Percentiles rank a stretch among this genome's conserved stretches.
These are phyloP conservation scores for Cercospora sp. DNA, from an alignment of 2,329 filamentous ascomycete genomes.

Conservation along the genomic window DNA sequence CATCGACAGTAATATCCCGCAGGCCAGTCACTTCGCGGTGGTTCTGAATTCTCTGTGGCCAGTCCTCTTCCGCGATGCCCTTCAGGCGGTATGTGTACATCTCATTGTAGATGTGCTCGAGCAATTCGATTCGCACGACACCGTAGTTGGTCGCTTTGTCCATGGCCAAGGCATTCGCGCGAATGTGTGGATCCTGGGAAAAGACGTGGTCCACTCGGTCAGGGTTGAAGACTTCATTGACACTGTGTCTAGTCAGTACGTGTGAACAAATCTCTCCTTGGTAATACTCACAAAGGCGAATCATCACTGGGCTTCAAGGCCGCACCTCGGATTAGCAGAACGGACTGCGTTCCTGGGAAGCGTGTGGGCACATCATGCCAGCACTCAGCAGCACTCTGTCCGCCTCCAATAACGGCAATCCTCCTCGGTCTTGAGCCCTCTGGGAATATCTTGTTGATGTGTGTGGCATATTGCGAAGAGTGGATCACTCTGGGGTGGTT, in stretches of 20 bases:
- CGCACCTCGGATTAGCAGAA: conserved; percentile 76
- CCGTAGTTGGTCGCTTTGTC: conserved; percentile 91
- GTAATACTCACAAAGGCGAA: conserved; percentile 69
- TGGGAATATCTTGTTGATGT: conserved; percentile 60
- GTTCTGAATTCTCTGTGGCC: conserved; percentile 79
- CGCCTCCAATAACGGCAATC: conserved; percentile 82
- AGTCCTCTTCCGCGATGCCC: conserved; percentile 67
- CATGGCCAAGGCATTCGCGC: conserved; percentile 61
- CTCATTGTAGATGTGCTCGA: conserved; percentile 83
- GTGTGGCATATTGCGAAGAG: conserved; percentile 78
- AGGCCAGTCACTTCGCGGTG: conserved; percentile 66
- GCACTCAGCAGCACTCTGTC: conserved; percentile 93
- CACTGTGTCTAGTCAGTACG: conserved; percentile 52
- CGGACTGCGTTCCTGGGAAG: conserved; percentile 78
- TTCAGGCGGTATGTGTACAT: conserved; percentile 83
- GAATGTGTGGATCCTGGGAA: conserved; percentile 62
- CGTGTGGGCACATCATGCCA: conserved; percentile 82
- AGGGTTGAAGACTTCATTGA: conserved; percentile 96
- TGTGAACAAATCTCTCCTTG: conserved; percentile 35
- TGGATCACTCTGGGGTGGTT: conserved; percentile 76
- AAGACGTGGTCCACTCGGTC: conserved; percentile 77
- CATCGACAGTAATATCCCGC: conserved; percentile 29
- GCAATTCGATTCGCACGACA: conserved; percentile 85
- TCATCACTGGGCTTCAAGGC: conserved; percentile 90
- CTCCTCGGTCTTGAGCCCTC: conserved; percentile 61